A percentile compares a stretch with the other conserved stretches of the same genome.
phyloP scores from a whole-genome alignment of 2,329 filamentous ascomycete genomes.

The Colletotrichum kahawae region DNA sequence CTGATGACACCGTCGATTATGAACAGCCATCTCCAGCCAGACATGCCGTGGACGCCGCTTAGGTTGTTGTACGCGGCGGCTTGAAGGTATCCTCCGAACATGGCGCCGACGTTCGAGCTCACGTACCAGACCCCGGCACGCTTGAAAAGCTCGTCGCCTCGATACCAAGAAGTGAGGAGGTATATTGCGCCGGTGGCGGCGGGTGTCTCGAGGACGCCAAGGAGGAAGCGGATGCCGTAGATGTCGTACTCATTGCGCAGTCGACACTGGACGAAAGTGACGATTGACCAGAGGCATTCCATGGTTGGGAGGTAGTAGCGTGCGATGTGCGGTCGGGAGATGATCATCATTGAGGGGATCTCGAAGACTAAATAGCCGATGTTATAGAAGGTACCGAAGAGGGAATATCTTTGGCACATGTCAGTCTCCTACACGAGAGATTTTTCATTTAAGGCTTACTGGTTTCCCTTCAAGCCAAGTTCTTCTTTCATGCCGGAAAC shows the following conservation, averaged over 20 bases:
- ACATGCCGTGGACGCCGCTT: conserved; percentile 47
- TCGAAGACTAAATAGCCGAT: conserved; percentile 24
- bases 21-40: conserved; percentile 54
- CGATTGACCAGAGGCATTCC: conserved; percentile 20
- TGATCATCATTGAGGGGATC: conserved; percentile 23
- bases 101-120: conserved; percentile 45
- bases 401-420: not conserved
- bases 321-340: conserved; percentile 18
- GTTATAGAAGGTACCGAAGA: conserved; percentile 21
- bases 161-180: conserved; percentile 35
- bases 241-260: conserved; percentile 26
- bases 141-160: conserved; percentile 42
- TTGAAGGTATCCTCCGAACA: conserved; percentile 56
- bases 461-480: conserved; percentile 33
- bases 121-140: conserved; percentile 52
- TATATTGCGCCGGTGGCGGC: conserved; percentile 25
- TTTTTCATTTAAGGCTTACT: conserved; percentile 8
- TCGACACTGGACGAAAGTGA: conserved; percentile 21
- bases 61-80: conserved; percentile 54
- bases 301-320: conserved; percentile 23
- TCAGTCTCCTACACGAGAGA: not conserved
- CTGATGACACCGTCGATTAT: conserved; percentile 59
- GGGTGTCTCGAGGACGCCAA: conserved; percentile 28
- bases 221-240: conserved; percentile 31
- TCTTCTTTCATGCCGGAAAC: conserved; percentile 43